A percentile compares a stretch with the other conserved stretches of the same genome.
phyloP scores from a whole-genome alignment of 768 basidiomycete genomes.

The Austroboletus festivus region DNA sequence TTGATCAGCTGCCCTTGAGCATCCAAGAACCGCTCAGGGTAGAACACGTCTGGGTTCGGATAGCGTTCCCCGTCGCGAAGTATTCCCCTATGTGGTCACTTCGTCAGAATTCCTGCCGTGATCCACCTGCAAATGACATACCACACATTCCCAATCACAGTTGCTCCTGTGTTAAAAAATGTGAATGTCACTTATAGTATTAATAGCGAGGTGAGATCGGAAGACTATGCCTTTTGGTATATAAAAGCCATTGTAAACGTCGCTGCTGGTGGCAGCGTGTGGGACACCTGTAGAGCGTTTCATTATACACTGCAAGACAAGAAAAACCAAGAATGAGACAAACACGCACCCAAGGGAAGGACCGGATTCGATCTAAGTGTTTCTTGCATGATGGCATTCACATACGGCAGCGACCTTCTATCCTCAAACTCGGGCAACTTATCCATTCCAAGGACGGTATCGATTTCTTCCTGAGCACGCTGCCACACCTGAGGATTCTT shows the following conservation, averaged over 20 bases:
- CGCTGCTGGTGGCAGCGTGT: slow-evolving; percentile 32
- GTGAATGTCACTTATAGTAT: too few species aligned
- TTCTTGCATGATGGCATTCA: slow-evolving; percentile 19
- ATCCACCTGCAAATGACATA: background rate
- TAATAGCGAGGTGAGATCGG: background rate
- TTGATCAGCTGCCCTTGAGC: slow-evolving; percentile 5
- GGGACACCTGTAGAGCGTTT: slow-evolving; percentile 7
- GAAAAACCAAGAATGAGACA: background rate
- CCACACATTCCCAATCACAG: slow-evolving; percentile 8
- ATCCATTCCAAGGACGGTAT: background rate
- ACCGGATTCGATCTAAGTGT: slow-evolving; percentile 14
- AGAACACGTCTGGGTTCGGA: slow-evolving; percentile 8
- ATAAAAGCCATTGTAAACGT: slow-evolving; percentile 41
- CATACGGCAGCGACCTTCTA: slow-evolving; percentile 15
- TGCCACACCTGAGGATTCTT: slow-evolving; percentile 11
- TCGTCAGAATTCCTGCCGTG: background rate
- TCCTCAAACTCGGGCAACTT: slow-evolving; percentile 18
- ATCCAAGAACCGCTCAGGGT: slow-evolving; percentile 14
- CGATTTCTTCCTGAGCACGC: slow-evolving; percentile 8
- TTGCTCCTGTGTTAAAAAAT: slow-evolving; percentile 1
- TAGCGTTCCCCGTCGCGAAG: slow-evolving; percentile 11
- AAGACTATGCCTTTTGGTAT: slow-evolving; percentile 44
- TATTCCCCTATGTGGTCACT: slow-evolving; percentile 8
- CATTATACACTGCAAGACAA: slow-evolving; percentile 1
- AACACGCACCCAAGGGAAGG: slow-evolving; percentile 9